Base-by-base conservation (phyloP, 2,329 filamentous ascomycete species). In the Cladosporium cucumerinum region DNA sequence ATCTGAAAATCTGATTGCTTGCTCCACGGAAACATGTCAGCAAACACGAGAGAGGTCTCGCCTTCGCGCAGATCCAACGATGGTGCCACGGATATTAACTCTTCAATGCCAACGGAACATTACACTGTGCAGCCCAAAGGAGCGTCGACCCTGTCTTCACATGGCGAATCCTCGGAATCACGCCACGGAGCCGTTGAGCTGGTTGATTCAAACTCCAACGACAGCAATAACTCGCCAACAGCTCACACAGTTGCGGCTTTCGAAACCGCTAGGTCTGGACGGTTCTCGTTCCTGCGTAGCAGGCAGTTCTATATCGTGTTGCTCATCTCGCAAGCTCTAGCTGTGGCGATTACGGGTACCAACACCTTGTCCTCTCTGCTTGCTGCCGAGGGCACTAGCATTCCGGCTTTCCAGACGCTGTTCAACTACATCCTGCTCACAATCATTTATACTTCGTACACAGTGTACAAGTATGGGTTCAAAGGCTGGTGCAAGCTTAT, bases 351-450 rank as follows among this genome's bases (percentile, higher is more conserved):
- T 79, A 97, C 93, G 1, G 88, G 87, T 32, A 97, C 93, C 59
- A 97, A 96, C 82, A 98, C 95, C 57, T 92, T 98, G 75, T 91
- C 90, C 43, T 86, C 85, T 28, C 86, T 97, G 63, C 87, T 99
- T 32, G 84, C 83, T 65, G 78, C 80, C 5, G 78, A 85, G 68
- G 85, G 87, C 58, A 93, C 90, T 69, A 92, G 86, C 67, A 96
- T 98, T 70, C 95, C 95, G 8, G 92, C 95, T 63, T 97, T 98
- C 82, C 95, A 99, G 81, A 92, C 91, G 32, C 86, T 98, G 73
- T 96, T 97, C 85, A 97, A 95, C 80, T 99, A 99, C 79, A 84
- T 93, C 51, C 80, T 97, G 58, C 85, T 99, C 69, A 89, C 89
- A 67, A 64, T 92, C 65, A 86, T 97, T 75, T 99, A 96, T 82